Base-by-base conservation (phyloP, 305 asterid species). In the Andrographis paniculata region DNA sequence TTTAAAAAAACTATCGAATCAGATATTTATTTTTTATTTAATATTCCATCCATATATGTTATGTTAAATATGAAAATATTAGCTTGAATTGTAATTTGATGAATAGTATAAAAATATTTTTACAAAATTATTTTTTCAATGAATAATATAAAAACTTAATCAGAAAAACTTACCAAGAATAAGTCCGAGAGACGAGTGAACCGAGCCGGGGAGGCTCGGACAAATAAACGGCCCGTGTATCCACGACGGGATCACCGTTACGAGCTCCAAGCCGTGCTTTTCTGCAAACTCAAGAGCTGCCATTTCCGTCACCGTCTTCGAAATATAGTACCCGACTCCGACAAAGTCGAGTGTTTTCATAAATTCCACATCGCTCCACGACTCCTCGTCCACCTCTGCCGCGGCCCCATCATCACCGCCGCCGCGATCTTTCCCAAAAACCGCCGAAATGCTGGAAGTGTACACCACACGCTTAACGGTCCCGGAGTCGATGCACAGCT, bases 211-310 rank as follows among this genome's bases (percentile, higher is more conserved):
- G 40, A 60, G 39, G 15, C 31, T 42, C 23, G 78, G 70, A 23
- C 75, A 45, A 17, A 78, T 14, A 48, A 81, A 84, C 28, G 91
- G 81, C 3, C 93, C 93, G 56, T 63, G 61, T n/a, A 77, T 64
- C 70, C 73, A 66, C 0, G 74, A 19, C 3, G 84, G 91, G 35
- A 71, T 37, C 50, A 78, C 50, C 1, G 60, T 53, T n/a, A 78
- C 82, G 31, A 84, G 36, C 27, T 78, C 69, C 19, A 72, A 38
- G 7, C 42, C 36, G 35, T 63, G 62, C 39, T 60, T 61, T 7
- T 61, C 67, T 0, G 64, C 65, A 14, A 61, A 64, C 14, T 72
- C 72, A 11, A 53, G 46, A 24, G 58, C 79, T 1, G 60, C 58
- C 49, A 49, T 67, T 31, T 72, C 79, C 10, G 72, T 56, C 2